Conservation (phyloP, 2,329 filamentous ascomycete species). For the Colletotrichum sp. region DNA sequence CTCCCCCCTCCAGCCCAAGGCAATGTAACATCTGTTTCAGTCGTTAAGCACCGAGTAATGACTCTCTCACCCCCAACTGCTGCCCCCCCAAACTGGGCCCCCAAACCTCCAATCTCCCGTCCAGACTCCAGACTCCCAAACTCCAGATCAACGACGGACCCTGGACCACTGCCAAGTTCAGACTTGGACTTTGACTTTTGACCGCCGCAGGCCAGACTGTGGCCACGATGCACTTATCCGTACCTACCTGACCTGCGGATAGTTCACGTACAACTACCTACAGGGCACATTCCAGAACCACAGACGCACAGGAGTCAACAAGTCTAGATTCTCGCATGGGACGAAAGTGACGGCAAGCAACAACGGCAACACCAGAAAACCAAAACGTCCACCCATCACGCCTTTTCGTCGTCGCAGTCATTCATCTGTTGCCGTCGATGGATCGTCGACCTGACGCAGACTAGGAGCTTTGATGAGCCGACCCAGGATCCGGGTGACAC, state of each 20-base stretch:
- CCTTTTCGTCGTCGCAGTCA: neutral
- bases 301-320: neutral
- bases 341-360: neutral
- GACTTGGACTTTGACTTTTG: neutral
- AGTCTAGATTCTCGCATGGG: neutral
- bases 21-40: conserved; percentile 13
- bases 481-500: neutral
- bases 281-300: neutral
- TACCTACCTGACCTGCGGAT: neutral
- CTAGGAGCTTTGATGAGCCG: neutral
- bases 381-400: neutral
- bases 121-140: neutral
- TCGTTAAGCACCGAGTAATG: conserved; percentile 14
- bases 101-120: neutral
- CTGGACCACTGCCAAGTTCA: neutral
- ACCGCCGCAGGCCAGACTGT: neutral
- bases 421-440: neutral
- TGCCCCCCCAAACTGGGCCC: neutral
- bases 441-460: neutral
- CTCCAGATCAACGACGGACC: neutral
- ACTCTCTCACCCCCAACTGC: neutral
- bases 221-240: neutral
- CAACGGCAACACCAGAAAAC: neutral
- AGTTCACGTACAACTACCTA: neutral
- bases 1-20: neutral